These are phyloP conservation scores for Fusarium multiceps DNA, from an alignment of 2,329 filamentous ascomycete species.

Conservation along the genomic window DNA sequence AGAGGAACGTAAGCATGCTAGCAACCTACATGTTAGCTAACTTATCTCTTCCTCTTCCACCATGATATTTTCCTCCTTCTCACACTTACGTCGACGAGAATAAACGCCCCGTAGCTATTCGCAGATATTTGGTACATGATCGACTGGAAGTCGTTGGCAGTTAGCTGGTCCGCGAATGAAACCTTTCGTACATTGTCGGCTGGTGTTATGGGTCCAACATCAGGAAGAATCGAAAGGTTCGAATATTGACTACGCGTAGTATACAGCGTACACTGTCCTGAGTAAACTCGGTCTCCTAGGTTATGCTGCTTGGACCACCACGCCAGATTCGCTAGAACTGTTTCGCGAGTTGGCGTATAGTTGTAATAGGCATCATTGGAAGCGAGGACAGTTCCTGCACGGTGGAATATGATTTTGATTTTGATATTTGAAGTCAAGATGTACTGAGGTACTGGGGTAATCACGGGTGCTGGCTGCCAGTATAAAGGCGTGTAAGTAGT, in stretches of 20 bases:
- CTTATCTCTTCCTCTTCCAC: background rate
- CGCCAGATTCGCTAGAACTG: constrained; percentile 29
- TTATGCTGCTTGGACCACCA: constrained; percentile 24
- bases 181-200: constrained; percentile 46
- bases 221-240: constrained; percentile 14
- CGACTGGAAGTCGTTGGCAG: constrained; percentile 44
- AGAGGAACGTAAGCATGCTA: constrained; percentile 18
- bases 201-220: constrained; percentile 24
- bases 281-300: constrained; percentile 26
- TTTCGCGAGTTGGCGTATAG: constrained; percentile 22
- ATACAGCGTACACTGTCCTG: constrained; percentile 31
- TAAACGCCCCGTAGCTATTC: constrained; percentile 33
- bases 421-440: constrained; percentile 7
- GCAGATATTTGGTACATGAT: constrained; percentile 30
- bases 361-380: constrained; percentile 31
- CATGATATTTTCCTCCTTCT: background rate
- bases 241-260: constrained; percentile 20
- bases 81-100: constrained; percentile 41
- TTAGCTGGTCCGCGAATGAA: constrained; percentile 43
- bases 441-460: background rate
- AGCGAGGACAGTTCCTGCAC: constrained; percentile 24
- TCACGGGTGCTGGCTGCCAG: background rate
- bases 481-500: background rate
- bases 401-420: constrained; percentile 39
- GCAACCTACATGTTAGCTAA: background rate